Base-by-base conservation (phyloP, 1,139 yeast species). In the Debaryomyces psychrophilus region DNA sequence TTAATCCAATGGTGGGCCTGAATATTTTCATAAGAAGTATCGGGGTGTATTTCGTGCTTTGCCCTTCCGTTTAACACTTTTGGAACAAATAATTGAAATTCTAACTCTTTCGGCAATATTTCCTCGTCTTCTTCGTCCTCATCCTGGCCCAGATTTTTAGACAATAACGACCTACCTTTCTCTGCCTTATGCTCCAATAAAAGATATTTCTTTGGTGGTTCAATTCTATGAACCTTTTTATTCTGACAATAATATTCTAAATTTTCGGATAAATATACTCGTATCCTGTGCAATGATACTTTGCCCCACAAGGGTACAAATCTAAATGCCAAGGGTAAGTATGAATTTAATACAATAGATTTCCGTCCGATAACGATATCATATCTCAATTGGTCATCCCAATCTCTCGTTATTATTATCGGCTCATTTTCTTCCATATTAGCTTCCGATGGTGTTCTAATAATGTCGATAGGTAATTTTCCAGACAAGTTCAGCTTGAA, bases 1-100 rank as follows among this genome's bases (percentile, higher is more conserved):
- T 92, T 93, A 56, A 93, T 82, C 97, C 98, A 92, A 67, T 93
- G 99, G 58, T 88, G 93, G 6, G 92, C 77, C 64, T 89, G 89
- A 53, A 93, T 88, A 56, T 83, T 82, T 29, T 79, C 81, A 56
- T 78, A 85, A 2, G 90, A 81, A 0, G 97, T 88, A 64, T 92
- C 93, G 1, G 97, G 95, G 58, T 88, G 95, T 37, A 90, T 65
- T 20, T 56, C 55, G 40, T 64, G 66, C 44, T 68, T 61, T 50
- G 68, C 67, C 57, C 77, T 69, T 47, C 77, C 79, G 48, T 76
- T 77, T 51, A 85, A 64, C 46, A 66, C 68, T 50, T 79, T 81
- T 1, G 98, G 98, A 18, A 93, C 85, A 55, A 76, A 85, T 12
- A 92, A 81, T 62, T 88, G 90, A 62, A 90, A 88, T 61, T 90